Evolutionary conservation across 2,329 filamentous ascomycete species (phyloP), one percentile per base, ranked within the genome.

Genomic region (Fusarium redolens): DNA sequence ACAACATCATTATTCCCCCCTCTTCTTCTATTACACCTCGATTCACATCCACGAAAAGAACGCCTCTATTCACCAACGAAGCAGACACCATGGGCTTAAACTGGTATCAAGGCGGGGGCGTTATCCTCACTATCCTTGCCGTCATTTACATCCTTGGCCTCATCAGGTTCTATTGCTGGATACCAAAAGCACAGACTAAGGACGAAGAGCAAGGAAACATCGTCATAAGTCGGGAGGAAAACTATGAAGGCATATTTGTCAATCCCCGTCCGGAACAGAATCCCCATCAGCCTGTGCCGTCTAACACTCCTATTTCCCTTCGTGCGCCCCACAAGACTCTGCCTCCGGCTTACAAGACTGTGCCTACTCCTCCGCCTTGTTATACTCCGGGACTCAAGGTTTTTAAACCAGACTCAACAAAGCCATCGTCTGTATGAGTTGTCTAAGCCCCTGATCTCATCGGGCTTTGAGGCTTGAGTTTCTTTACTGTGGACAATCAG

Each of bases 191-290:
- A 25, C 18, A 40, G 7, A n/a, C 5, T n/a, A 10, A 17, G 22
- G 33, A 30, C n/a, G 50, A 54, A 54, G 50, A 40, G 22, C 50
- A 25, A 54, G 22, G 25, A 17, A 35, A 28, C 5, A 5, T 40
- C 22, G 35, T 30, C 22, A 20, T 54, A 17, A 30, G 30, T 40
- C 14, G 22, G 14, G 50, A 54, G 13, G 33, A 38, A 17, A 54
- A 10, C 33, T 54, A 54, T n/a, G 50, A 54, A 28, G 20, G 25
- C 35, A 40, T 54, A 14, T 54, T 54, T 18, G 50, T 54, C 50
- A 54, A 54, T 2, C 50, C 33, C 7, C 14, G 13, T 10, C 33
- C 15, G 17, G 18, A 5, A 20, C 18, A 47, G 28, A 28, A 10
- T 8, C 5, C 18, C 25, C 25, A 18, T 30, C 44, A n/a, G 17